Evolutionary conservation across 176 grass and related monocot species (phyloP).

Genomic region (Neostapfia colusana): DNA sequence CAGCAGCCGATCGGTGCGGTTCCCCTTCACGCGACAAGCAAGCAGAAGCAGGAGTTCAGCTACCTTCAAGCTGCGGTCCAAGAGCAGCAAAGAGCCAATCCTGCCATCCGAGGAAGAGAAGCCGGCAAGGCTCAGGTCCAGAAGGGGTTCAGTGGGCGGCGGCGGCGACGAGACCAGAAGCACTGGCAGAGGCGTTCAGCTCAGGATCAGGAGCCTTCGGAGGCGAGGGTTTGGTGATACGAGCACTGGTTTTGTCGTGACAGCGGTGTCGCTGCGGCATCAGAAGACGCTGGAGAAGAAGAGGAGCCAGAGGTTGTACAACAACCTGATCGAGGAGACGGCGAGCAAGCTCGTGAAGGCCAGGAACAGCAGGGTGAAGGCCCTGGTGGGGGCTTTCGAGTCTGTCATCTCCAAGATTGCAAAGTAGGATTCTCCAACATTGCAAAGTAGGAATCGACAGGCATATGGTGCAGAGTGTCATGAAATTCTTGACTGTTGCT

Average conservation of each 20-base stretch:
- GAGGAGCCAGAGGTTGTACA: slow-evolving; percentile 59
- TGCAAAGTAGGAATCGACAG: not conserved
- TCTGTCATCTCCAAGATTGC: slow-evolving; percentile 63
- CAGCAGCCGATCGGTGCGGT: slow-evolving; percentile 24
- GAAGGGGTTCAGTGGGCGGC: slow-evolving; percentile 31
- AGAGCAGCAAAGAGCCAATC: slow-evolving; percentile 36
- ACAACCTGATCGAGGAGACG: slow-evolving; percentile 64
- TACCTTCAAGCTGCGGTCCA: slow-evolving; percentile 48
- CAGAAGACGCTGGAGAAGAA: slow-evolving; percentile 70
- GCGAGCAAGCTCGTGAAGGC: slow-evolving; percentile 58
- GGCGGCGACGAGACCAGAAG: not conserved
- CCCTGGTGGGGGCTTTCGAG: slow-evolving; percentile 74
- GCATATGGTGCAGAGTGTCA: not conserved
- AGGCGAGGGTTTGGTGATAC: slow-evolving; percentile 34
- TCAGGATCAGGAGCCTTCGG: slow-evolving; percentile 54
- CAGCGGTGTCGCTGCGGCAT: slow-evolving; percentile 48
- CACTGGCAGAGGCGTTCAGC: slow-evolving; percentile 34
- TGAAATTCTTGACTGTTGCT: not conserved
- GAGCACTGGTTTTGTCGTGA: slow-evolving; percentile 23
- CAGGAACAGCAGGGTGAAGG: slow-evolving; percentile 78
- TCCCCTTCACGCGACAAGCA: slow-evolving; percentile 35
- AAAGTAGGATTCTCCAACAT: slow-evolving; percentile 36
- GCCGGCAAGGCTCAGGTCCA: slow-evolving; percentile 38
- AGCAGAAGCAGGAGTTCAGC: slow-evolving; percentile 46
- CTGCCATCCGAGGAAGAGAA: slow-evolving; percentile 20